Base-by-base conservation (phyloP, 2,329 filamentous ascomycete species). In the Cytospora piceicola region DNA sequence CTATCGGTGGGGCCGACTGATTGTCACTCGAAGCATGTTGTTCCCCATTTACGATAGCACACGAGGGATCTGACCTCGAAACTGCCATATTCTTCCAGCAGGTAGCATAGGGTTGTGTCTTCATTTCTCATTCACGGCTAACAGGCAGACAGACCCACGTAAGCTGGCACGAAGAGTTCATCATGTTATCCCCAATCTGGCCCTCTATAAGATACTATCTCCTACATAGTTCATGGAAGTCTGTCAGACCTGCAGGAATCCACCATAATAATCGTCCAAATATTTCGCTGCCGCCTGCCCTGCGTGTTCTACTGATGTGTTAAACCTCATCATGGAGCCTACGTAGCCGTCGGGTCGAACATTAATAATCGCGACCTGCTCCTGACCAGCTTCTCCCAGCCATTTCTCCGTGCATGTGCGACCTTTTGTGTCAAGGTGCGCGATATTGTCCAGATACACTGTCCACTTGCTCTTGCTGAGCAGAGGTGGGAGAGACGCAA, bases 271-370 rank as follows among this genome's bases (percentile, higher is more conserved):
- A 11, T 73, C 72, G 68, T 86, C 83, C 34, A 86, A 75, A 82
- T 82, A 85, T 64, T 75, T 75, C 24, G 84, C 84, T 9, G 84
- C 84, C 49, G 80, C 78, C 11, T 32, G 34, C 1, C 60, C 66
- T 22, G 49, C 46, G 36, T 34, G 20, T 3, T 62, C 39, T n/a
- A 46, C 64, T 68, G 76, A 78, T 30, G 80, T 79, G 71, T 83
- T 81, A 81, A 82, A 85, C 53, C 81, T 77, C 52, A 81, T 78
- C 24, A 91, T 76, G 17, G 83, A 86, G 1, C 90, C 90, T 6
- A 92, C 85, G 73, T 92, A 93, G 15, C 90, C 90, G 75, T 93
- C 90, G 0, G 90, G 90, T 4, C 90, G 82, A 1, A 93, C 87
- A 71, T 90, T 88, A 36, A 89, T 79, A 39, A 92, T 83, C 3